Conservation (phyloP, 1,139 yeast species). For the Hansenula anomala region DNA sequence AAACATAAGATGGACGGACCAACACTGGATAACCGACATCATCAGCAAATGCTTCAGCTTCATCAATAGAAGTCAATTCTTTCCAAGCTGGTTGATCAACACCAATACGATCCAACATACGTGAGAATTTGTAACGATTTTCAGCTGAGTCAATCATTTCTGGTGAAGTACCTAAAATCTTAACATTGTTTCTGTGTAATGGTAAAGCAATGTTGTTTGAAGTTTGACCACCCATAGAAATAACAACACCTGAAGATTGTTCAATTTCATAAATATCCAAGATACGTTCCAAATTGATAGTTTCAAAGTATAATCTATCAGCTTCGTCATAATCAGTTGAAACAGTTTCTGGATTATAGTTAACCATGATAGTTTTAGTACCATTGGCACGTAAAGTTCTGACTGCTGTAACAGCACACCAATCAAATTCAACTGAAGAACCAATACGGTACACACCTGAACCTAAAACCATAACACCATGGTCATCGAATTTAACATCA, state of each 20-base stretch:
- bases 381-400: conserved; percentile 89
- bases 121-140: conserved; percentile 95
- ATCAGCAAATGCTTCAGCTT: conserved; percentile 90
- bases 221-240: conserved; percentile 99
- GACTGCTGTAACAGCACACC: conserved; percentile 96
- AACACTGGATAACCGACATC: conserved; percentile 91
- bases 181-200: conserved; percentile 90
- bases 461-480: conserved; percentile 87
- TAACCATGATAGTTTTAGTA: conserved; percentile 91
- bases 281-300: conserved; percentile 90
- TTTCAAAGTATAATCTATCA: conserved; percentile 94
- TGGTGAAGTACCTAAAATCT: conserved; percentile 95
- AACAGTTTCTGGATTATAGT: conserved; percentile 98
- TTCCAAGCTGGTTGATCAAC: conserved; percentile 99
- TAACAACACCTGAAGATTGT: conserved; percentile 86
- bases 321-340: conserved; percentile 98
- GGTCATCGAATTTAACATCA: conserved; percentile 79
- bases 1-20: conserved; percentile 95
- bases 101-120: conserved; percentile 94
- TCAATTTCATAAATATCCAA: conserved; percentile 94
- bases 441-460: conserved; percentile 96
- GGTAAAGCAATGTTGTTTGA: conserved; percentile 95
- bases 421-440: conserved; percentile 90
- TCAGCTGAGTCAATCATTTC: conserved; percentile 99
- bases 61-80: conserved; percentile 89